These are phyloP conservation scores for Alternaria arborescens DNA, from an alignment of 2,329 filamentous ascomycete species.

Conservation along the genomic window DNA sequence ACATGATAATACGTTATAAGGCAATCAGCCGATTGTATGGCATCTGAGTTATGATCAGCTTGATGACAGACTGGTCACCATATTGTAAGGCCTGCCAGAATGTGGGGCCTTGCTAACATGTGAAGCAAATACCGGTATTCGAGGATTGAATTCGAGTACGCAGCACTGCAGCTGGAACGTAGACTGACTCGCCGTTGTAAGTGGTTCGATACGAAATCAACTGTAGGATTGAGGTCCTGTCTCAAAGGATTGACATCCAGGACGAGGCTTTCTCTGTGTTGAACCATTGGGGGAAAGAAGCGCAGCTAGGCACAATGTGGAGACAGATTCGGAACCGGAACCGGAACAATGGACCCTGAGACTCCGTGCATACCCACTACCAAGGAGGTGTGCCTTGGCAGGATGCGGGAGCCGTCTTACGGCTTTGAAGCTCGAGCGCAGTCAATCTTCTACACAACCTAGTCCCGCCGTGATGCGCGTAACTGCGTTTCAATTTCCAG, in stretches of 20 bases:
- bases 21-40: background rate
- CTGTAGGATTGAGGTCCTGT: background rate
- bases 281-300: background rate
- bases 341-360: slow-evolving; percentile 1
- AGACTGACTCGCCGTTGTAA: background rate
- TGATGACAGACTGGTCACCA: background rate
- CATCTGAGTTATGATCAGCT: background rate
- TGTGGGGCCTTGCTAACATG: background rate
- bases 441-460: background rate
- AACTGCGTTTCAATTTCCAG: background rate
- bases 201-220: background rate
- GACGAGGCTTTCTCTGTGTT: background rate
- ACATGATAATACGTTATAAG: background rate
- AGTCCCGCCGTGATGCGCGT: background rate
- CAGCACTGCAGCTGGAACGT: background rate
- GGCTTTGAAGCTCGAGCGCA: background rate
- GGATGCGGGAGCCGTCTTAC: background rate
- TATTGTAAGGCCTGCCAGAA: background rate
- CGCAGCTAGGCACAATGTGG: background rate
- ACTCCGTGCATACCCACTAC: background rate
- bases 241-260: background rate
- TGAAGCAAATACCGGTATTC: background rate
- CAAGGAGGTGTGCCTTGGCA: background rate
- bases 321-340: background rate
- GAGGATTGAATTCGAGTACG: background rate